Conservation (phyloP, 345 rosid genomes). For the Conringia planisiliqua region DNA sequence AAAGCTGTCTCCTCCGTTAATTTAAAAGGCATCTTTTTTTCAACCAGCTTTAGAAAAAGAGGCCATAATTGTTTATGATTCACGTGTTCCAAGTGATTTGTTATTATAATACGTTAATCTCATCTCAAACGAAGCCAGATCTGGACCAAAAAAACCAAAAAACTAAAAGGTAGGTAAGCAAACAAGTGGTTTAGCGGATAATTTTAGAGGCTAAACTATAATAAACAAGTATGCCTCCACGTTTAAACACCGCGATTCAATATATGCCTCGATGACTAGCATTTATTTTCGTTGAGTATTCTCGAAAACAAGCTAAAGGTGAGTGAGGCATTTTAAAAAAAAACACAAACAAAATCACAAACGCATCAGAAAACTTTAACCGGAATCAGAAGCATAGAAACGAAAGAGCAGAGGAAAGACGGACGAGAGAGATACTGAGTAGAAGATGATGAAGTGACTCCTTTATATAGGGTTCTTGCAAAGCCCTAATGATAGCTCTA, state of each 20-base stretch:
- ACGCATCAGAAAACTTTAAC: neutral
- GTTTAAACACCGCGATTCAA: slow-evolving; percentile 32
- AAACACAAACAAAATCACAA: neutral
- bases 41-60: neutral
- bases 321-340: slow-evolving; percentile 29
- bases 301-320: slow-evolving; percentile 39
- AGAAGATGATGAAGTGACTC: neutral
- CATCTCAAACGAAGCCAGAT: neutral
- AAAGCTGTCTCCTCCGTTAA: neutral
- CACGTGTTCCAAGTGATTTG: neutral
- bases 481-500: slow-evolving; percentile 17
- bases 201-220: slow-evolving; percentile 37
- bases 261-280: slow-evolving; percentile 39
- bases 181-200: slow-evolving; percentile 27
- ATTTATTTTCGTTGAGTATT: slow-evolving; percentile 27
- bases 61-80: too few relatives aligned
- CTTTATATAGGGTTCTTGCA: slow-evolving; percentile 9
- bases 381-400: neutral
- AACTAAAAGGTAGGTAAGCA: neutral
- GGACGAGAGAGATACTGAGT: neutral
- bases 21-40: neutral
- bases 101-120: neutral
- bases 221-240: slow-evolving; percentile 31
- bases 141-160: neutral
- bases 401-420: neutral